Evolutionary conservation across 768 basidiomycete species (phyloP).

Genomic region (Boletus edulis): DNA sequence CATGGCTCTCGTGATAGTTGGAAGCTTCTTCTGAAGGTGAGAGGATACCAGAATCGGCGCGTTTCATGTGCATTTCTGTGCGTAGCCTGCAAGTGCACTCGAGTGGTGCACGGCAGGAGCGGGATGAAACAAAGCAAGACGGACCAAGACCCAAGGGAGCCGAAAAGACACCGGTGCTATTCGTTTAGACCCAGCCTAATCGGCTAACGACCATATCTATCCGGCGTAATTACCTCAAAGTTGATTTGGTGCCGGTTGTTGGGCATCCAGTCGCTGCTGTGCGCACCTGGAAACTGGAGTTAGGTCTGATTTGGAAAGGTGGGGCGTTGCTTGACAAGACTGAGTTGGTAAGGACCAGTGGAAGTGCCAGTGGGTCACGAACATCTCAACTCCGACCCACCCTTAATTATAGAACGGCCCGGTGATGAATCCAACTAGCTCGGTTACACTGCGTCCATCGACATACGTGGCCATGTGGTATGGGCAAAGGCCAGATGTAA

Average conservation of each 20-base stretch:
- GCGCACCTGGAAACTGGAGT: too few species aligned
- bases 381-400: neutral
- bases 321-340: too few species aligned
- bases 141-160: neutral
- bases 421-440: too few species aligned
- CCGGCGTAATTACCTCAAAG: neutral
- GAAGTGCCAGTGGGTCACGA: too few species aligned
- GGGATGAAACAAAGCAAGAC: neutral
- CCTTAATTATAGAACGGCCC: too few species aligned
- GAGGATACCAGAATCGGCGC: neutral
- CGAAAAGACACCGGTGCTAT: constrained; percentile 1
- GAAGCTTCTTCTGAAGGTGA: constrained; percentile 5
- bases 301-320: too few species aligned
- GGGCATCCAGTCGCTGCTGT: too few species aligned
- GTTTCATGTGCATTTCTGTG: constrained; percentile 18
- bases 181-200: too few species aligned
- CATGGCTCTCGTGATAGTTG: neutral
- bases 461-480: too few species aligned
- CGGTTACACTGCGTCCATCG: too few species aligned
- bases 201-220: neutral
- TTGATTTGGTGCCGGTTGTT: neutral
- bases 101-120: neutral
- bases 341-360: too few species aligned
- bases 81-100: neutral
- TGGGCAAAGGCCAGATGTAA: too few species aligned